A percentile compares a stretch with the other conserved stretches of the same genome.
phyloP scores from a whole-genome alignment of 2,329 filamentous ascomycete genomes.

The Ampelomyces quisqualis region DNA sequence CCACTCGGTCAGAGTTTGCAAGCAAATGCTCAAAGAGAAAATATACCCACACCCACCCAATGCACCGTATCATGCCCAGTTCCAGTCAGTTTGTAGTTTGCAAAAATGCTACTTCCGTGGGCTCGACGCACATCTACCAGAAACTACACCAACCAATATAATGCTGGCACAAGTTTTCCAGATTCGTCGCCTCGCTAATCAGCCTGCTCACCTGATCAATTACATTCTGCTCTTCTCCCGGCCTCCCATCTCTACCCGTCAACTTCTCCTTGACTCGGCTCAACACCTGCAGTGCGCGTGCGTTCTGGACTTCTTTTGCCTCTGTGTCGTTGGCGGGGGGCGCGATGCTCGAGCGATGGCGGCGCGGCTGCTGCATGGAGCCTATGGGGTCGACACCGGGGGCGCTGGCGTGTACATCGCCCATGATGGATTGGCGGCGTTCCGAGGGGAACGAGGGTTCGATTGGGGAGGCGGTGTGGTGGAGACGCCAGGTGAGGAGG shows the following conservation, averaged over 20 bases:
- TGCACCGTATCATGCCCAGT: too few species aligned
- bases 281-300: conserved; percentile 86
- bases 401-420: conserved; percentile 33
- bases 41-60: too few species aligned
- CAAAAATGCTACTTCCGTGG: too few species aligned
- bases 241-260: conserved; percentile 88
- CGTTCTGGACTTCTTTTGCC: conserved; percentile 81
- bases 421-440: conserved; percentile 61
- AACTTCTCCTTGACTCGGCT: conserved; percentile 93
- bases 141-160: conserved; percentile 99
- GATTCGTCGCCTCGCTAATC: conserved; percentile 89
- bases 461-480: conserved; percentile 59
- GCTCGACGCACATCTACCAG: conserved; percentile 67
- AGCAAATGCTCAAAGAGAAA: too few species aligned
- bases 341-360: conserved; percentile 39
- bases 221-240: conserved; percentile 73
- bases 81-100: too few species aligned
- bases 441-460: conserved; percentile 62
- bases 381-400: conserved; percentile 13
- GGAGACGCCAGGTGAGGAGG: conserved; percentile 93
- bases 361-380: conserved; percentile 18
- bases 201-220: conserved; percentile 91
- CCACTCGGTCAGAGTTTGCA: too few species aligned
- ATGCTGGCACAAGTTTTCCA: conserved; percentile 97
- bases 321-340: conserved; percentile 45